A percentile compares a stretch with the other conserved stretches of the same genome.
Conservation (phyloP, 192 early-diverging fungal species). For the Cladochytrium replicatum region DNA sequence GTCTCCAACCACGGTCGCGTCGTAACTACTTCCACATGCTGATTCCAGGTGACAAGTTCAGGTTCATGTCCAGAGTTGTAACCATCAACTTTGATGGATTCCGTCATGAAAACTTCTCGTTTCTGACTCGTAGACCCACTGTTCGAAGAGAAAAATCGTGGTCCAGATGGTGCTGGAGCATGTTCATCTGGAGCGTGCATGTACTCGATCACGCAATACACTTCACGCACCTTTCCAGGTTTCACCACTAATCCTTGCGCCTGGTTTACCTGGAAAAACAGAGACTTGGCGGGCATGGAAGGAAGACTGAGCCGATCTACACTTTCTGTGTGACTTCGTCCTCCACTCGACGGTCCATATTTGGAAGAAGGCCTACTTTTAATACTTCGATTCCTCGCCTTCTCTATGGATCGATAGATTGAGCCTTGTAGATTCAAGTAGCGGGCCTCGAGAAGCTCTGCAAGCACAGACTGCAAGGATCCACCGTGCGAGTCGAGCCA, state of each 20-base stretch:
- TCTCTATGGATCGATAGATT: too few species aligned
- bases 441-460: slow-evolving; percentile 22
- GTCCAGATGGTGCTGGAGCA: too few species aligned
- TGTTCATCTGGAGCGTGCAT: slow-evolving; percentile 19
- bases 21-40: slow-evolving; percentile 22
- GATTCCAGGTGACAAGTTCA: slow-evolving; percentile 33
- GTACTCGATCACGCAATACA: slow-evolving; percentile 42
- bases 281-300: too few species aligned
- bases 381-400: too few species aligned
- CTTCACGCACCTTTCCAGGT: slow-evolving; percentile 31
- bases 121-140: slow-evolving; percentile 8
- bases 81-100: slow-evolving; percentile 20
- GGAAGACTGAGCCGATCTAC: too few species aligned
- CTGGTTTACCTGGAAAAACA: slow-evolving; percentile 40
- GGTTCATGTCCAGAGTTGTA: too few species aligned
- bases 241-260: slow-evolving; percentile 38
- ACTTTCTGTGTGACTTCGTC: too few species aligned
- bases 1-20: slow-evolving; percentile 21
- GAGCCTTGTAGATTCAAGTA: slow-evolving; percentile 17
- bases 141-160: too few species aligned
- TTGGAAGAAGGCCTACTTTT: too few species aligned
- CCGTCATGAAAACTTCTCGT: slow-evolving; percentile 35
- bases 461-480: slow-evolving; percentile 27
- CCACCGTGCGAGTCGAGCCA: neutral
- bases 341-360: too few species aligned